Base-by-base conservation (phyloP, 2,329 filamentous ascomycete species). In the Fusarium mundagurra region DNA sequence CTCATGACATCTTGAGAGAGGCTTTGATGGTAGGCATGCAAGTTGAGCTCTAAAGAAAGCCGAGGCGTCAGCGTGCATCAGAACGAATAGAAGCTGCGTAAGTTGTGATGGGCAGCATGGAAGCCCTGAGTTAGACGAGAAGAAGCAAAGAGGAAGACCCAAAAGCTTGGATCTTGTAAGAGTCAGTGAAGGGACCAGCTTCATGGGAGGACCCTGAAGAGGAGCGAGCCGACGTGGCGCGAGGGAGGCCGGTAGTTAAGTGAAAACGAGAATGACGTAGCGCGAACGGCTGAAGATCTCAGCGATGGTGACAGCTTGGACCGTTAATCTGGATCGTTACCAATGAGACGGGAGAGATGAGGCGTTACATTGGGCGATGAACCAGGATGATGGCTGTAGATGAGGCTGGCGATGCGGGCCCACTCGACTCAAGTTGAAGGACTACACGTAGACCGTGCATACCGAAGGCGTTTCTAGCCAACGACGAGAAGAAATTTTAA, bases 381-480 rank as follows among this genome's bases (percentile, higher is more conserved):
- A 45, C 76, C 44, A 51, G 76, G 76, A 78, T 78, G 36, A 77
- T 78, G 76, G 76, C 61, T 78, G 76, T 71, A 76, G 54, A 63
- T 74, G 73, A 77, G 73, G 71, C 72, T 77, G 76, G 74, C 64
- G 62, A 60, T 57, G 45, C 34, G 75, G 51, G 41, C 57, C 76
- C 76, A 75, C 73, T 64, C 47, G 50, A 59, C 54, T 66, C 68
- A 60, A 61, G 64, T 50, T 39, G 45, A 66, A 51, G 61, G 51
- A 44, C 9, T 54, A 69, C 58, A 74, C 73, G 65, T 67, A 72
- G 71, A 41, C 59, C 67, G 59, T 74, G 67, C 63, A 53, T 60
- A 39, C 39, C 31, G 34, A 38, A 38, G 51, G 34, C n/a, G 33
- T 41, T 33, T 45, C 48, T 54, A 47, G 38, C 55, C 51, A 67